A percentile compares a stretch with the other conserved stretches of the same genome.
phyloP scores from a whole-genome alignment of 495 filamentous ascomycete genomes.

The Corynascus novoguineensis region DNA sequence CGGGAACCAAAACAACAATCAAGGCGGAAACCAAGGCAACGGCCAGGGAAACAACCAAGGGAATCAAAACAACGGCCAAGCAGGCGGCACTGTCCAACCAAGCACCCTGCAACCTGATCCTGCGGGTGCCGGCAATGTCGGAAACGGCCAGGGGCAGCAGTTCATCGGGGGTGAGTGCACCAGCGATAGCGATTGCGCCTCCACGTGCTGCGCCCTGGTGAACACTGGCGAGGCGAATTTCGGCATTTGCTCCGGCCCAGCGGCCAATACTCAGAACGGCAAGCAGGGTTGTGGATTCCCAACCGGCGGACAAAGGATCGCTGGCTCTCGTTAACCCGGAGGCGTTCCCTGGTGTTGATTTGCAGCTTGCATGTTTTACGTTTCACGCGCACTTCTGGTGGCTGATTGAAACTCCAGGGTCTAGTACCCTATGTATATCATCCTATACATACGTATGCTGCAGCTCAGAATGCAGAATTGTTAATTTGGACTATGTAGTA shows the following conservation, averaged over 20 bases:
- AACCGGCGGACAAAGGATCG: slow-evolving; percentile 9
- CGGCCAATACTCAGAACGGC: slow-evolving; percentile 38
- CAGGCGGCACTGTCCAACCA: slow-evolving; percentile 8
- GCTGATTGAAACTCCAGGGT: too few species aligned
- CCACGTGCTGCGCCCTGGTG: slow-evolving; percentile 24
- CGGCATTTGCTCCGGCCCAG: slow-evolving; percentile 38
- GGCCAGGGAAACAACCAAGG: background rate
- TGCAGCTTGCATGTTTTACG: too few species aligned
- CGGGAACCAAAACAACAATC: background rate
- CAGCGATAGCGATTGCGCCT: slow-evolving; percentile 27
- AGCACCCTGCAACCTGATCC: slow-evolving; percentile 24
- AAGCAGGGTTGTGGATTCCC: slow-evolving; percentile 47
- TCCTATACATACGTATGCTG: too few species aligned
- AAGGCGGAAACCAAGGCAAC: background rate
- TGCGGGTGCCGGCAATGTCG: slow-evolving; percentile 21
- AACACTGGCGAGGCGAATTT: slow-evolving; percentile 24
- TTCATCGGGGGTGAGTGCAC: slow-evolving; percentile 28
- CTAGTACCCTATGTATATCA: too few species aligned
- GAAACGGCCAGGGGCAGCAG: slow-evolving; percentile 23
- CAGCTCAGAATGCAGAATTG: too few species aligned
- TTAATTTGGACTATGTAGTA: too few species aligned
- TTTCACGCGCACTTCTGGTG: too few species aligned
- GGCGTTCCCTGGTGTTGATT: background rate
- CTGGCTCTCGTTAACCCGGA: background rate
- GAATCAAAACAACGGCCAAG: background rate